Evolutionary conservation across 225 moss, liverwort and hornwort species (phyloP).

Genomic region (Lunularia cruciata): DNA sequence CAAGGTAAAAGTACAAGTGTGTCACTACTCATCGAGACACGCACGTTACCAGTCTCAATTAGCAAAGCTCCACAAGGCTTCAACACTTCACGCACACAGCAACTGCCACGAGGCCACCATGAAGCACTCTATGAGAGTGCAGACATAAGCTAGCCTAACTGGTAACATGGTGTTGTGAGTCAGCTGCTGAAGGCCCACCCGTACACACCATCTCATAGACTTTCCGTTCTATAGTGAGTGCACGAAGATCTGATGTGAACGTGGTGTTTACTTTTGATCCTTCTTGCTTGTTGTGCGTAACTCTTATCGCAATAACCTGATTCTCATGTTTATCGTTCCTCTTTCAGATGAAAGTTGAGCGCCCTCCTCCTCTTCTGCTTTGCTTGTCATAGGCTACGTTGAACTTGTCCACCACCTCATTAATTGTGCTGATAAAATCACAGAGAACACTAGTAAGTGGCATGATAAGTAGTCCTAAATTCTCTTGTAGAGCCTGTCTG

Average conservation of each 20-base stretch:
- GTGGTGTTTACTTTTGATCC: not conserved
- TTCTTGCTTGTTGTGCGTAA: conserved; percentile 1
- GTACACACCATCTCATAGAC: not conserved
- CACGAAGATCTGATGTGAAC: not conserved
- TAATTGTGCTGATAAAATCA: conserved; percentile 70
- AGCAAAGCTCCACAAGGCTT: not conserved
- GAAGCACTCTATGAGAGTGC: not conserved
- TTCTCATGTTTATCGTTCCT: not conserved
- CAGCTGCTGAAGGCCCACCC: not conserved
- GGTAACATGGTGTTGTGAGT: not conserved
- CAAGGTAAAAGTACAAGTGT: not conserved
- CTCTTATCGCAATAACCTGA: not conserved
- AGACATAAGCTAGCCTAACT: not conserved
- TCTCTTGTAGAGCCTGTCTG: too few relatives aligned
- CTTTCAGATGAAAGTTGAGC: conserved; percentile 70
- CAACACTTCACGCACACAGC: not conserved
- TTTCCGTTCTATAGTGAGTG: not conserved
- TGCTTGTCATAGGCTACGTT: conserved; percentile 98
- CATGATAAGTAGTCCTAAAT: not conserved
- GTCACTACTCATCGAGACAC: conserved; percentile 13
- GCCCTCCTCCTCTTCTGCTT: conserved; percentile 90
- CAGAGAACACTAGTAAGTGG: not conserved
- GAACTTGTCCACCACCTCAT: conserved; percentile 97
- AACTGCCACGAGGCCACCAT: not conserved
- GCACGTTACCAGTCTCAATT: not conserved